These are phyloP conservation scores for Creolimax fragrantissima DNA, from an alignment of 78 protist genomes.

Conservation along the genomic window DNA sequence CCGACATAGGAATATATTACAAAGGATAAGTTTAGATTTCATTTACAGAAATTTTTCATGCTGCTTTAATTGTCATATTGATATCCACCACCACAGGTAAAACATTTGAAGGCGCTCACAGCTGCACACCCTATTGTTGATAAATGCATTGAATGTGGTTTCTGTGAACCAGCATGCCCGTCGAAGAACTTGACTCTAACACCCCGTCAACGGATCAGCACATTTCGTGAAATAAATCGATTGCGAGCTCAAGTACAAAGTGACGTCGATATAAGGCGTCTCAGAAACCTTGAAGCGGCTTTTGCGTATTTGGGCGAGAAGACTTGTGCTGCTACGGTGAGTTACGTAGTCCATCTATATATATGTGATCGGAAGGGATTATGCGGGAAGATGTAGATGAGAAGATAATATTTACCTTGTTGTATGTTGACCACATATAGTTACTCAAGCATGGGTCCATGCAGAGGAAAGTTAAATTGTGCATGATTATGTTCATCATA, in stretches of 20 bases:
- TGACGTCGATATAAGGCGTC: not conserved
- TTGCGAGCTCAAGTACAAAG: not conserved
- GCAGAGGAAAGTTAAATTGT: no score
- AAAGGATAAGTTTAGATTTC: no score
- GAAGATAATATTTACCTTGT: no score
- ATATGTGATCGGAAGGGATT: no score
- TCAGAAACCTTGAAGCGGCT: not conserved
- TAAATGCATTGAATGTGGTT: not conserved
- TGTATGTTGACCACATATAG: no score
- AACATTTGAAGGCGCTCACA: not conserved
- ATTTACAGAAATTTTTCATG: not conserved
- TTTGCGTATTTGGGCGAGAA: not conserved
- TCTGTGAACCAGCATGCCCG: not conserved
- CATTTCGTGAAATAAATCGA: not conserved
- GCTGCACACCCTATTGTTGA: not conserved
- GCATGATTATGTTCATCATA: no score
- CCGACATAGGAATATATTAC: not conserved
- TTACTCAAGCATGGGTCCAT: no score
- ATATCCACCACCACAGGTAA: not conserved
- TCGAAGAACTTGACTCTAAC: not conserved
- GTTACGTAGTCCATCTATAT: no score
- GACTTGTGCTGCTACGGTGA: not conserved
- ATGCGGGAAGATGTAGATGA: no score
- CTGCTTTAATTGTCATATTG: not conserved
- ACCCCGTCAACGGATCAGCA: not conserved